Conservation (phyloP, 495 filamentous ascomycete species). For the Hyaloscypha hepaticicola region DNA sequence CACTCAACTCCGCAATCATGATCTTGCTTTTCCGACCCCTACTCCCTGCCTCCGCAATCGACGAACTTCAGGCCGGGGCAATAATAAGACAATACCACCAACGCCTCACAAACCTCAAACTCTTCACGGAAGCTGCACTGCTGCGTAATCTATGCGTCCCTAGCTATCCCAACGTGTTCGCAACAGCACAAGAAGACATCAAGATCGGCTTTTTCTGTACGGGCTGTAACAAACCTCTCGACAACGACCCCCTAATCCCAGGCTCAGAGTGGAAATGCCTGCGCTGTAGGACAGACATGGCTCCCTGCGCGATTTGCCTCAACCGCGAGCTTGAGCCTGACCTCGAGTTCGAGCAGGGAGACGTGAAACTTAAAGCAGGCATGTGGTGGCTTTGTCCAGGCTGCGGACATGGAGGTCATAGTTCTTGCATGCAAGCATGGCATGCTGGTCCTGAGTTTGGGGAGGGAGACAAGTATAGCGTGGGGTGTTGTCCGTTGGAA, state of each 20-base stretch:
- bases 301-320: slow-evolving; percentile 43
- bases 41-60: slow-evolving; percentile 46
- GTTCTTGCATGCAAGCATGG: slow-evolving; percentile 67
- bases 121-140: slow-evolving; percentile 66
- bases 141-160: slow-evolving; percentile 61
- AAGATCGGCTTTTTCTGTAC: slow-evolving; percentile 49
- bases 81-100: slow-evolving; percentile 66
- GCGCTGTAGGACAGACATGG: slow-evolving; percentile 43
- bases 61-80: slow-evolving; percentile 46
- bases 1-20: slow-evolving; percentile 51
- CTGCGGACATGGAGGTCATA: slow-evolving; percentile 74
- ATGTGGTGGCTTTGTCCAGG: slow-evolving; percentile 72
- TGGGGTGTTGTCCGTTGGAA: slow-evolving; percentile 71
- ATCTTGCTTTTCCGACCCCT: slow-evolving; percentile 52
- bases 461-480: slow-evolving; percentile 49
- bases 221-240: slow-evolving; percentile 50
- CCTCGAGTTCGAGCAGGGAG: slow-evolving; percentile 31
- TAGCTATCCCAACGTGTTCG: slow-evolving; percentile 60
- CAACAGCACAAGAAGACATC: slow-evolving; percentile 49
- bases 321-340: slow-evolving; percentile 26
- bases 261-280: slow-evolving; percentile 31
- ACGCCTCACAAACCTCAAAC: slow-evolving; percentile 59
- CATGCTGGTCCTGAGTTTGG: slow-evolving; percentile 30
- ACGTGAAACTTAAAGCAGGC: neutral
- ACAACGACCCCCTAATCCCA: slow-evolving; percentile 42